Base-by-base conservation (phyloP, 805 yeast species). In the Jamesozyma piceae region DNA sequence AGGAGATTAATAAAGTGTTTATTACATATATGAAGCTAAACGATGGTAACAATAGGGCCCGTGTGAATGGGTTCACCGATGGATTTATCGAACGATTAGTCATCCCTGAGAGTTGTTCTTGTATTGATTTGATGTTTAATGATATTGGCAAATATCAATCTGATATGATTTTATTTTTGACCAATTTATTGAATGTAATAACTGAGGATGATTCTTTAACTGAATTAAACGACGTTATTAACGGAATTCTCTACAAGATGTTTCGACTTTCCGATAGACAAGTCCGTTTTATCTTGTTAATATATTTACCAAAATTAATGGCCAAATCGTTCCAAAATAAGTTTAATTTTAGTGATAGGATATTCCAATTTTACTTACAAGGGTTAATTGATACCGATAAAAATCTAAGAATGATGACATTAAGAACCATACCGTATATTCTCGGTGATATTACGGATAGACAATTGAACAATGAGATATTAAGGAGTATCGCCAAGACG, bases 341-440 rank as follows among this genome's bases (percentile, higher is more conserved):
- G 13, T 15, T 47, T 35, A 86, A 82, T 26, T 74, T 89, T 3
- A 81, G 81, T 49, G 78, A 73, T 49, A 78, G 75, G 49, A 71
- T 92, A 1, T 86, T 84, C 59, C 75, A 76, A 9, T 72, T 73
- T 38, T 69, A 84, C 52, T 64, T 80, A n/a, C 77, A 82, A 15
- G 97, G 98, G 0, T 82, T 90, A 53, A 76, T 80, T 28, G 98
- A 90, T 58, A 77, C 92, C 1, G 89, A 86, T 57, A 74, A 79
- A 3, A 72, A 80, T n/a, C 77, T 90, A 33, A 69, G 97, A 48
- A 83, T 83, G 49, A 85, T 80, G 41, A 84, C 97, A 0, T 67
- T 90, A 31, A 81, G 80, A 38, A 48, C 48, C 2, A 74, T 78
- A 2, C 66, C 77, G 3, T 55, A 57, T 8, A 64, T 89, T 22